A percentile compares a stretch with the other conserved stretches of the same genome.
Evolutionary conservation across 2,329 filamentous ascomycete genomes (phyloP).

Genomic region (Epichloe uncinata): DNA sequence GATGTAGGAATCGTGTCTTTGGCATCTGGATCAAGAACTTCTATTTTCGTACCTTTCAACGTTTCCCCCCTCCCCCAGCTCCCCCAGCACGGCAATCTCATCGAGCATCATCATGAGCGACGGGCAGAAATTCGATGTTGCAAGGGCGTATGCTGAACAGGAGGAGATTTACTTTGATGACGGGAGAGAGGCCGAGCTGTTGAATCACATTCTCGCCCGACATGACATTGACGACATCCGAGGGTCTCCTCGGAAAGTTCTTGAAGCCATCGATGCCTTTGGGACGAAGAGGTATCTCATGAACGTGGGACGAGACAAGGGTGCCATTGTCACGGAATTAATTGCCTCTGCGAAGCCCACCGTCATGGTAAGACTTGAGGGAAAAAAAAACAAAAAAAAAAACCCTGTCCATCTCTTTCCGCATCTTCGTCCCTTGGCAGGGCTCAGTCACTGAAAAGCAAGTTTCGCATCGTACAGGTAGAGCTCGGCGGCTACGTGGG

Average conservation of each 20-base stretch:
- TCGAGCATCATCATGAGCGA: background rate
- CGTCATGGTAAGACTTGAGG: conserved; percentile 34
- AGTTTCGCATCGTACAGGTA: conserved; percentile 19
- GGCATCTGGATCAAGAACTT: too few relatives aligned
- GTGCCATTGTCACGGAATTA: conserved; percentile 53
- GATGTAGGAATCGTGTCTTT: too few relatives aligned
- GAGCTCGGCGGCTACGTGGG: conserved; percentile 73
- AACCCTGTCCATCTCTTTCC: too few relatives aligned
- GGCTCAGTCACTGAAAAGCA: background rate
- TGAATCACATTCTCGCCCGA: conserved; percentile 54
- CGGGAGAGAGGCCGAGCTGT: conserved; percentile 59
- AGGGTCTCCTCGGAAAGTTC: conserved; percentile 48
- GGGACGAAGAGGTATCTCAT: conserved; percentile 44
- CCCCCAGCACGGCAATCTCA: too few relatives aligned
- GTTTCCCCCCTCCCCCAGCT: too few relatives aligned
- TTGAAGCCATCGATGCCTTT: conserved; percentile 58
- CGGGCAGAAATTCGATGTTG: conserved; percentile 18
- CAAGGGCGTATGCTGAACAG: conserved; percentile 28
- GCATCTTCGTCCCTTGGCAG: background rate
- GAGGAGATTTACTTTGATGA: conserved; percentile 45
- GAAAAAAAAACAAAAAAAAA: too few relatives aligned
- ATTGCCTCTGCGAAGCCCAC: conserved; percentile 54
- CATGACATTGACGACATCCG: conserved; percentile 49
- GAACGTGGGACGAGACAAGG: conserved; percentile 68
- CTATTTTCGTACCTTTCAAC: too few relatives aligned